These are phyloP conservation scores for Singerocomus rubriflavus DNA, from an alignment of 1,284 basidiomycete species.

Conservation along the genomic window DNA sequence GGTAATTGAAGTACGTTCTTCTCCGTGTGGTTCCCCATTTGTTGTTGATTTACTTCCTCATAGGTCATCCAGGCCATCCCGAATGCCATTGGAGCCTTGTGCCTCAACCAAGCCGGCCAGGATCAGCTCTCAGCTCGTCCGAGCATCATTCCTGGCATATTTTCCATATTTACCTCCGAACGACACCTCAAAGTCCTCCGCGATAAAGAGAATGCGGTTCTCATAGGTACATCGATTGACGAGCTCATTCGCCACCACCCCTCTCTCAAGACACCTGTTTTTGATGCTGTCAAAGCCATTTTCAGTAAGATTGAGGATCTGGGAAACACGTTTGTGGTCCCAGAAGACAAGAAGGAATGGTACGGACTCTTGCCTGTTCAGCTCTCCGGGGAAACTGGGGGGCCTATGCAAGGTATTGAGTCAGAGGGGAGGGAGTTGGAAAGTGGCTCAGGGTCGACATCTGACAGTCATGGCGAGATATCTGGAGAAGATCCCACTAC, in stretches of 20 bases:
- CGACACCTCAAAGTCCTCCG: slow-evolving; percentile 83
- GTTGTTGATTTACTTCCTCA: slow-evolving; percentile 2
- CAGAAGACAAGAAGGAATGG: slow-evolving; percentile 60
- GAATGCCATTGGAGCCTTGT: slow-evolving; percentile 95
- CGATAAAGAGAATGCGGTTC: slow-evolving; percentile 90
- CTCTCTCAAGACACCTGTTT: slow-evolving; percentile 74
- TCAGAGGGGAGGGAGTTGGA: slow-evolving; percentile 20
- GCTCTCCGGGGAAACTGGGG: slow-evolving; percentile 34
- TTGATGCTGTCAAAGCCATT: slow-evolving; percentile 70
- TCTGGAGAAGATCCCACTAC: slow-evolving; percentile 39
- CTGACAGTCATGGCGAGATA: slow-evolving; percentile 26
- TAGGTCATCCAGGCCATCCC: slow-evolving; percentile 90
- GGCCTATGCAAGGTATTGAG: slow-evolving; percentile 56
- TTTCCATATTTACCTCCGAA: slow-evolving; percentile 85
- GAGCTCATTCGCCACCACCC: slow-evolving; percentile 98
- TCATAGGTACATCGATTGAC: slow-evolving; percentile 88
- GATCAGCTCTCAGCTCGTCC: slow-evolving; percentile 77
- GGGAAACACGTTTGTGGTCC: slow-evolving; percentile 58
- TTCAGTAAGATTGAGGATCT: slow-evolving; percentile 73
- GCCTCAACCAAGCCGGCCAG: slow-evolving; percentile 89
- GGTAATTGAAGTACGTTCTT: slow-evolving; percentile 69
- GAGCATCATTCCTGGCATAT: slow-evolving; percentile 79
- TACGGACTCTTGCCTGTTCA: slow-evolving; percentile 52
- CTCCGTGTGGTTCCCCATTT: background rate
- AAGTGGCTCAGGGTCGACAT: slow-evolving; percentile 26